phyloP scores from a whole-genome alignment of 1,284 basidiomycete species.

The Naganishia sp. region DNA sequence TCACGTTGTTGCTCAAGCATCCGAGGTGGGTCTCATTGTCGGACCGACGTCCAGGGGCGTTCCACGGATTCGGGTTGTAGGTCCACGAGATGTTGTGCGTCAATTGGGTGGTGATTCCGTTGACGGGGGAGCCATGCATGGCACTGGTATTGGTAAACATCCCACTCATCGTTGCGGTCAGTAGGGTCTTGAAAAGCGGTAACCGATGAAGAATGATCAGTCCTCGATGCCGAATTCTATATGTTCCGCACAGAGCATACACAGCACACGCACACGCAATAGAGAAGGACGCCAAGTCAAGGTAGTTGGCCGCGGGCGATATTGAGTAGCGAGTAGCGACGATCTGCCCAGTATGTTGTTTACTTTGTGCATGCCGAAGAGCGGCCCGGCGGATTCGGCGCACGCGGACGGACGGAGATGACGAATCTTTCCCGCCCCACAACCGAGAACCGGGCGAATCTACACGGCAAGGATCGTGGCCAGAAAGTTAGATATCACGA shows the following conservation, averaged over 20 bases:
- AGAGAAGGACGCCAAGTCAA: too few species aligned
- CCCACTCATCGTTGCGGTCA: too few species aligned
- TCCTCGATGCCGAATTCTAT: too few species aligned
- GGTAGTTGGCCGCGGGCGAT: too few species aligned
- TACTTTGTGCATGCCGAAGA: background rate
- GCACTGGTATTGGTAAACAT: too few species aligned
- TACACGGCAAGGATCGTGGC: background rate
- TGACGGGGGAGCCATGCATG: too few species aligned
- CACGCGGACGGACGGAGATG: constrained; percentile 7
- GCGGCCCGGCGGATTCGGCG: background rate
- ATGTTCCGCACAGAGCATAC: too few species aligned
- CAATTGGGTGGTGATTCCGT: background rate
- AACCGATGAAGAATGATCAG: too few species aligned
- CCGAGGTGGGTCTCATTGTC: constrained; percentile 3
- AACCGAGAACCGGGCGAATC: background rate
- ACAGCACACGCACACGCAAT: too few species aligned
- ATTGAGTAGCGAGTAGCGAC: too few species aligned
- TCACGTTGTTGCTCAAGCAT: background rate
- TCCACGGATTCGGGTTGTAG: background rate
- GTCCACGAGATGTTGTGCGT: background rate
- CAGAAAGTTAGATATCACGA: background rate
- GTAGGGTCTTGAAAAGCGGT: too few species aligned
- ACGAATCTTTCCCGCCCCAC: constrained; percentile 10
- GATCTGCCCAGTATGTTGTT: background rate
- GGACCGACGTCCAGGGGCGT: background rate